Conservation (phyloP, 176 grass and related monocot genomes). For the Oryza coarctata region DNA sequence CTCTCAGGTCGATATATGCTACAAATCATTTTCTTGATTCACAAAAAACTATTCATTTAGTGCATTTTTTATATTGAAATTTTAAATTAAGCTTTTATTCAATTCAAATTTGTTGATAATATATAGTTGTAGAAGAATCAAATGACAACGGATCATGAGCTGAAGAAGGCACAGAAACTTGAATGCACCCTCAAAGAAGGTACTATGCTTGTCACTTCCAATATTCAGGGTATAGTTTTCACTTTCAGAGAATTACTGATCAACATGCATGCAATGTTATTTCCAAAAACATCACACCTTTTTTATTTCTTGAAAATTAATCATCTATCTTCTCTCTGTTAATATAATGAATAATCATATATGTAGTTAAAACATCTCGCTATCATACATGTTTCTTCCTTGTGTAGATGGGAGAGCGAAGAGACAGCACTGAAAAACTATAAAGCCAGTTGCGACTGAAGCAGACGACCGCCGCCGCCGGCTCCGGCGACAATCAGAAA, state of each 20-base stretch:
- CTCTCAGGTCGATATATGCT: conserved; percentile 5
- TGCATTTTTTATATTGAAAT: neutral
- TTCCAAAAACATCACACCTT: neutral
- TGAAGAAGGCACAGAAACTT: conserved; percentile 59
- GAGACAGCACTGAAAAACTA: conserved; percentile 49
- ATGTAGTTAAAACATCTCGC: neutral
- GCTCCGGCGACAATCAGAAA: conserved; percentile 28
- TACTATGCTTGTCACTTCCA: neutral
- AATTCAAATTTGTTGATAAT: neutral
- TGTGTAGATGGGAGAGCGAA: conserved; percentile 48
- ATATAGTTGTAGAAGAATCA: conserved; percentile 51
- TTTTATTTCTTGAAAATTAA: neutral
- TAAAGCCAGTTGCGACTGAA: conserved; percentile 23
- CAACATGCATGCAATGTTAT: neutral
- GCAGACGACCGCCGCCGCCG: conserved; percentile 22
- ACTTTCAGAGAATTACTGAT: neutral
- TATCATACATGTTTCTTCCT: neutral
- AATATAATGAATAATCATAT: neutral
- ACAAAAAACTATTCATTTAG: neutral
- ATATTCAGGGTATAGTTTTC: neutral
- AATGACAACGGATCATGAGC: conserved; percentile 37
- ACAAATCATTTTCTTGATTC: neutral
- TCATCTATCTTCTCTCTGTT: neutral
- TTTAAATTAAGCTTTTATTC: neutral
- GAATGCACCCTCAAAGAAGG: conserved; percentile 60